A percentile compares a stretch with the other conserved stretches of the same genome.
phyloP scores from a whole-genome alignment of 2,329 filamentous ascomycete species.

The Aureobasidium pullulans region DNA sequence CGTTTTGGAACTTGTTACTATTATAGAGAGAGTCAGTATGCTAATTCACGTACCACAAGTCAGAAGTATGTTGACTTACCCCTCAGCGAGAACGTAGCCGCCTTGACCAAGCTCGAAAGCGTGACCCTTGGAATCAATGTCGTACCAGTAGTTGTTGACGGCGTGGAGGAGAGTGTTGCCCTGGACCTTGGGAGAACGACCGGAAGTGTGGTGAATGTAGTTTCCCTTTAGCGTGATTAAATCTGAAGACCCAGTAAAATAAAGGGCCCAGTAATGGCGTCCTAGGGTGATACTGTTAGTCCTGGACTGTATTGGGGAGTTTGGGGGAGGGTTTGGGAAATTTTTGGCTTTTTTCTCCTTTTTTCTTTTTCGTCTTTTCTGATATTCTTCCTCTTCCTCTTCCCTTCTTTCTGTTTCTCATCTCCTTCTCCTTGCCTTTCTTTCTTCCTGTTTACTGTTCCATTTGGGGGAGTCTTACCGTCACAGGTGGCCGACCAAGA shows the following conservation, averaged over 20 bases:
- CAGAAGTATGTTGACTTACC: conserved; percentile 6
- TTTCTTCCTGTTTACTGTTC: no score
- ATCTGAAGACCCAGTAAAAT: no score
- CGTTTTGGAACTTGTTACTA: conserved; percentile 19
- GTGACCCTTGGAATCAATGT: conserved; percentile 43
- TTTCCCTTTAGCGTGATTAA: conserved; percentile 55
- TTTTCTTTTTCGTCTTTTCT: no score
- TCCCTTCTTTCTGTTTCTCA: no score
- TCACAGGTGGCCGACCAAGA: conserved; percentile 52
- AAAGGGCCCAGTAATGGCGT: conserved; percentile 53
- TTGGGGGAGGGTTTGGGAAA: no score
- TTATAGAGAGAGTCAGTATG: neutral
- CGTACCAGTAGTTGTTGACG: conserved; percentile 56
- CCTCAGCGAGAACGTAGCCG: conserved; percentile 22
- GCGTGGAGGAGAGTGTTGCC: conserved; percentile 52
- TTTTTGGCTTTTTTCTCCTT: no score
- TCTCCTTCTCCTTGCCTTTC: no score
- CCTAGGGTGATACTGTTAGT: conserved; percentile 9
- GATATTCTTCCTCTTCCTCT: no score
- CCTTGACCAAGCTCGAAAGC: conserved; percentile 46
- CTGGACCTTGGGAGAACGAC: conserved; percentile 50
- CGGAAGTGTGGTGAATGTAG: conserved; percentile 53
- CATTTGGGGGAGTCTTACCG: conserved; percentile 15
- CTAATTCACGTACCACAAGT: neutral
- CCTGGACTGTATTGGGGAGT: no score